These are phyloP conservation scores for Eucalyptus victrix DNA, from an alignment of 345 rosid genomes.

Conservation along the genomic window DNA sequence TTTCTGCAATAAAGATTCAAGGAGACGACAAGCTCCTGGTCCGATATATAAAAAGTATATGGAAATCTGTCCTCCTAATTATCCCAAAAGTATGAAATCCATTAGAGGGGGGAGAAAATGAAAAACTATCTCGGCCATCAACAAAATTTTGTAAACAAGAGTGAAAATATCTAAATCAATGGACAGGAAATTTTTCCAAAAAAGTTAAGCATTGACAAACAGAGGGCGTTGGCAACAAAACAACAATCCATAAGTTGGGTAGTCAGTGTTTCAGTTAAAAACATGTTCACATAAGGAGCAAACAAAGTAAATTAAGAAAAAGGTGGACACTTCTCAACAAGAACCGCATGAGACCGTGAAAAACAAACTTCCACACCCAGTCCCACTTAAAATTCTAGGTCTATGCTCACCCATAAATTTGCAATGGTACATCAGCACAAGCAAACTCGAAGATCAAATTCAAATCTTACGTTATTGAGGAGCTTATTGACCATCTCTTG, in stretches of 20 bases:
- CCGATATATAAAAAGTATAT: conserved; percentile 66
- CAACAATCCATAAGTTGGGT: neutral
- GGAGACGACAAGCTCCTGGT: conserved; percentile 66
- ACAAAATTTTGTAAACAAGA: neutral
- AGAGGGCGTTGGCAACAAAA: neutral
- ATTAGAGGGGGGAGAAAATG: neutral
- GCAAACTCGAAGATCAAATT: neutral
- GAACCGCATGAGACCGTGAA: neutral
- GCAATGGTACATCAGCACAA: neutral
- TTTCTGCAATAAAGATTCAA: conserved; percentile 71
- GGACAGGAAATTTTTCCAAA: neutral
- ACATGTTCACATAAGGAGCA: neutral
- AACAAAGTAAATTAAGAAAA: neutral
- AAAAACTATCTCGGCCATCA: neutral
- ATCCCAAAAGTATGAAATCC: neutral
- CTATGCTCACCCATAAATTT: neutral
- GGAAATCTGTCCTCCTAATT: conserved; percentile 83
- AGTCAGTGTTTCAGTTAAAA: neutral
- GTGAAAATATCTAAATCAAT: neutral
- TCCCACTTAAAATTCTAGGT: neutral
- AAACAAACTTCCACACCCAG: neutral
- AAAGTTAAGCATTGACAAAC: neutral
- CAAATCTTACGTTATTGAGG: conserved; percentile 42
- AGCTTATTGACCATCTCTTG: conserved; percentile 73
- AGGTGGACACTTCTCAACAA: neutral